Conservation (phyloP, 202 grass and related monocot genomes). For the Schoenoplectus triqueter region DNA sequence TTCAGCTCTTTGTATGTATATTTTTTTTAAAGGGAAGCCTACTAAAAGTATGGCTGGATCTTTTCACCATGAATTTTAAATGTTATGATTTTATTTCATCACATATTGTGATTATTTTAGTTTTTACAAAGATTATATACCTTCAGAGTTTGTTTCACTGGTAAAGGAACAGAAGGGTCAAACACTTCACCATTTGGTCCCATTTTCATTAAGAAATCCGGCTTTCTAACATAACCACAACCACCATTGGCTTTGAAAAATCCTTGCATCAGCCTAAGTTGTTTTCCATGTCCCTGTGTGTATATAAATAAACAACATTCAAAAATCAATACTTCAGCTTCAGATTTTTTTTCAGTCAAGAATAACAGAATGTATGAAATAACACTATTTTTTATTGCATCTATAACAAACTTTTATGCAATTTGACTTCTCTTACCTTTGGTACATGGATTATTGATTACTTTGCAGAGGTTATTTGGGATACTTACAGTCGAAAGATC, state of each 20-base stretch:
- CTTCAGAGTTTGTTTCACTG: conserved; percentile 77
- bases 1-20: neutral
- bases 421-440: neutral
- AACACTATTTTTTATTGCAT: neutral
- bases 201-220: conserved; percentile 65
- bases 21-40: neutral
- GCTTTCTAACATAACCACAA: conserved; percentile 78
- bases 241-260: conserved; percentile 80
- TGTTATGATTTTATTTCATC: neutral
- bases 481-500: neutral
- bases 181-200: conserved; percentile 64
- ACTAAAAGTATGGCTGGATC: neutral
- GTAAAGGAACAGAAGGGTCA: conserved; percentile 56
- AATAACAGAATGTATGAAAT: neutral
- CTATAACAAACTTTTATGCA: too few species aligned
- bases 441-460: neutral
- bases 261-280: conserved; percentile 78
- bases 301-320: neutral
- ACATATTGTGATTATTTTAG: neutral
- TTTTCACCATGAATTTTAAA: neutral
- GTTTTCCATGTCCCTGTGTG: conserved; percentile 68
- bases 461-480: neutral
- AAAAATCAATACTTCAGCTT: neutral
- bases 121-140: conserved; percentile 38
- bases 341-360: too few species aligned